Evolutionary conservation across 345 rosid species (phyloP).

Genomic region (Eucalyptus cloeziana): DNA sequence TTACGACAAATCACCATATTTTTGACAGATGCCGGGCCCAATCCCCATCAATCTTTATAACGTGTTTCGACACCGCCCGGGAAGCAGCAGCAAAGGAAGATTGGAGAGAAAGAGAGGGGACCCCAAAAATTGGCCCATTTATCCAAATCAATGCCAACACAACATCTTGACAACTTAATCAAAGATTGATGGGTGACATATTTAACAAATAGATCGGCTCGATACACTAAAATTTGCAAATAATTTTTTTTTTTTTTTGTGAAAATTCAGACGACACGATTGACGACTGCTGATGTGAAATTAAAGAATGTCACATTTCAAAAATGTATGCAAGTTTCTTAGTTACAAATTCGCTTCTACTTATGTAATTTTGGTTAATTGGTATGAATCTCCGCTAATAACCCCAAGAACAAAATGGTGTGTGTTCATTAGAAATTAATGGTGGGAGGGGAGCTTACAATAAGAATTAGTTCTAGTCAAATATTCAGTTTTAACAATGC

Average conservation of each 20-base stretch:
- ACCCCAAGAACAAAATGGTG: background rate
- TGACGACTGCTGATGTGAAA: accelerated
- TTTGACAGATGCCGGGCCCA: background rate
- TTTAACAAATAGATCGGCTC: background rate
- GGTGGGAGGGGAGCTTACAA: background rate
- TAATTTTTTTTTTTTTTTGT: background rate
- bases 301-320: accelerated
- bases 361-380: background rate
- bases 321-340: accelerated
- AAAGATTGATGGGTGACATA: background rate
- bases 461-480: background rate
- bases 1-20: background rate
- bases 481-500: background rate
- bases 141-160: background rate
- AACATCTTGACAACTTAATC: background rate
- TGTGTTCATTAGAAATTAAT: background rate
- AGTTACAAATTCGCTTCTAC: accelerated
- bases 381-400: background rate
- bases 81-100: background rate
- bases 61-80: background rate
- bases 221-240: background rate
- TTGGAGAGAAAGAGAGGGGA: background rate
- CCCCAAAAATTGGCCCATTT: background rate
- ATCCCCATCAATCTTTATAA: background rate
- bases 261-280: background rate